phyloP scores from a whole-genome alignment of 1,139 yeast species.

The Candida pseudoviswanathii region DNA sequence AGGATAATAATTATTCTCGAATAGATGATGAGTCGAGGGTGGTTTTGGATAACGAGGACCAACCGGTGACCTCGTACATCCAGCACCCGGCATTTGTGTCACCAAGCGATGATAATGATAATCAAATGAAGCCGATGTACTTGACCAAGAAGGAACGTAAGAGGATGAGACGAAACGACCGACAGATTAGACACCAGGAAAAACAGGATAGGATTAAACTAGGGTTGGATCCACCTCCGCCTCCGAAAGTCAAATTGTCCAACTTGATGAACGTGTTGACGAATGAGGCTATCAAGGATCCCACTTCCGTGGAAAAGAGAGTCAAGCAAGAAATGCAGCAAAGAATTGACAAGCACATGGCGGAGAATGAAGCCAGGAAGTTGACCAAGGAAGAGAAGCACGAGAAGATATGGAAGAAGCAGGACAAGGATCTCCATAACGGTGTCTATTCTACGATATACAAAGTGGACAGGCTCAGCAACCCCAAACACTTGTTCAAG shows the following conservation, averaged over 20 bases:
- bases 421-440: conserved; percentile 39
- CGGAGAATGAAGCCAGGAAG: conserved; percentile 62
- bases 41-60: conserved; percentile 39
- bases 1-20: conserved; percentile 29
- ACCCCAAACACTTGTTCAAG: conserved; percentile 71
- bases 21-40: conserved; percentile 22
- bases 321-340: conserved; percentile 72
- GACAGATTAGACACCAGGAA: conserved; percentile 66
- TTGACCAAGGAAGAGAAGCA: conserved; percentile 59
- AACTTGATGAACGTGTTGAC: conserved; percentile 86
- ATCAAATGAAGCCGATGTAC: conserved; percentile 49
- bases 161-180: conserved; percentile 68
- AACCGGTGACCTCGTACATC: conserved; percentile 61
- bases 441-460: conserved; percentile 67
- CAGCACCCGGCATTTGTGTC: conserved; percentile 79
- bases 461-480: conserved; percentile 52
- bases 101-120: conserved; percentile 55
- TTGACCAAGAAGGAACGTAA: conserved; percentile 80
- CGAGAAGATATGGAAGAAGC: conserved; percentile 50
- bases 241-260: conserved; percentile 81
- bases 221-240: conserved; percentile 87
- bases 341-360: conserved; percentile 62
- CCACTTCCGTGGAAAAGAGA: conserved; percentile 78
- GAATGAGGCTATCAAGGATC: conserved; percentile 85
- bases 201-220: conserved; percentile 75